Evolutionary conservation across 2,329 filamentous ascomycete genomes (phyloP).

Genomic region (Aquanectria penicillioides): DNA sequence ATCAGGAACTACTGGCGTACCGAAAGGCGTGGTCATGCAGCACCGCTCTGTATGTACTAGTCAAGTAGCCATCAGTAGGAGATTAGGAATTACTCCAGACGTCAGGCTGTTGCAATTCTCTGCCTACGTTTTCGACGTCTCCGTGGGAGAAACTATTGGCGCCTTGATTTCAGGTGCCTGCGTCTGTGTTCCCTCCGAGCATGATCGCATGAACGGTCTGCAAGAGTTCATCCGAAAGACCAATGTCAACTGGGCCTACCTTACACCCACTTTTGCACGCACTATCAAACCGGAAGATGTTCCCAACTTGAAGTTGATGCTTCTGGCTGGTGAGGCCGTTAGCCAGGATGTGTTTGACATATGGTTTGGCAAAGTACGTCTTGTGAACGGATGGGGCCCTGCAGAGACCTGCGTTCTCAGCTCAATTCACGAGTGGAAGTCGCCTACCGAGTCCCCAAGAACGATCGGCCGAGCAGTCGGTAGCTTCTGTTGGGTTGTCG

Average conservation of each 20-base stretch:
- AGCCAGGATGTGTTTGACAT: background rate
- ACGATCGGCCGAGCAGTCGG: conserved; percentile 7
- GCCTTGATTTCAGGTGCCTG: background rate
- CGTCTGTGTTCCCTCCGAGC: background rate
- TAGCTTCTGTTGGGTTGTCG: conserved; percentile 29
- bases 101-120: background rate
- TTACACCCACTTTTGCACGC: conserved; percentile 4
- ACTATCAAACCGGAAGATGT: background rate
- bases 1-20: background rate
- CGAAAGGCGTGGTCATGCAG: background rate
- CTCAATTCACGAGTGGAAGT: background rate
- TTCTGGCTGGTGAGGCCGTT: background rate
- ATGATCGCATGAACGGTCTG: background rate
- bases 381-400: conserved; percentile 26
- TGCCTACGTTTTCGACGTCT: background rate
- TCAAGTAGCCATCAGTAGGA: background rate
- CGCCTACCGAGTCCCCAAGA: background rate
- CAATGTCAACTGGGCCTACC: background rate
- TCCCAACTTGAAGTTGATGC: background rate
- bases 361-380: conserved; percentile 45
- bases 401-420: conserved; percentile 10
- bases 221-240: background rate
- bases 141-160: background rate
- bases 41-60: no score
- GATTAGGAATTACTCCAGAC: background rate